Conservation (phyloP, 192 early-diverging fungal genomes). For the Allomyces arbusculus region DNA sequence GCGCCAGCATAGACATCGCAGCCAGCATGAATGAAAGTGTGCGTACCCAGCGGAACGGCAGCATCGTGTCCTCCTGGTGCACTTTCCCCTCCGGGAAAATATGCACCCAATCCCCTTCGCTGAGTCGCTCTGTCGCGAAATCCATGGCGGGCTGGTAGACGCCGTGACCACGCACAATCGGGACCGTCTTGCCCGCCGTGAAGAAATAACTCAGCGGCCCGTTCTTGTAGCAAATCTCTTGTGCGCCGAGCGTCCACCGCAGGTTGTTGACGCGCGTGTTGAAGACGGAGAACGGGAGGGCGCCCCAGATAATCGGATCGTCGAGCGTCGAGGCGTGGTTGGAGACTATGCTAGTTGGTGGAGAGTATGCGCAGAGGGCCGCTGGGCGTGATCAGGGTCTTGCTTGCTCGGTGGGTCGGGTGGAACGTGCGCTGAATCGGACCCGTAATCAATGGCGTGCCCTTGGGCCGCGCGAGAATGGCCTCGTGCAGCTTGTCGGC, state of each 20-base stretch:
- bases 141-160: constrained; percentile 73
- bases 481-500: neutral
- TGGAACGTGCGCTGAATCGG: neutral
- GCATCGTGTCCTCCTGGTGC: constrained; percentile 29
- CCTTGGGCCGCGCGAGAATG: neutral
- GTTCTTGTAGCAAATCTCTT: constrained; percentile 63
- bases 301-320: constrained; percentile 57
- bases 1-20: no score
- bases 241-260: constrained; percentile 74
- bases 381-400: no score
- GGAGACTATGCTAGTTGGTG: constrained; percentile 22
- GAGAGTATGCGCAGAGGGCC: neutral
- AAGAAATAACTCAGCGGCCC: constrained; percentile 38
- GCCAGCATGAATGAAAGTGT: no score
- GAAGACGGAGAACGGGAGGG: constrained; percentile 33
- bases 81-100: constrained; percentile 72
- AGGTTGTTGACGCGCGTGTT: constrained; percentile 21
- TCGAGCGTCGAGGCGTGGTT: constrained; percentile 56
- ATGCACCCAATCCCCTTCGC: constrained; percentile 41
- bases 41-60: constrained; percentile 56
- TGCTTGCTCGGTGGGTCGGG: no score
- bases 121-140: constrained; percentile 43
- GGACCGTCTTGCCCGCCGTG: constrained; percentile 56
- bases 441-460: neutral
- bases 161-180: constrained; percentile 61